Evolutionary conservation across 2,329 filamentous ascomycete genomes (phyloP).

Genomic region (Apiospora saccharicola): DNA sequence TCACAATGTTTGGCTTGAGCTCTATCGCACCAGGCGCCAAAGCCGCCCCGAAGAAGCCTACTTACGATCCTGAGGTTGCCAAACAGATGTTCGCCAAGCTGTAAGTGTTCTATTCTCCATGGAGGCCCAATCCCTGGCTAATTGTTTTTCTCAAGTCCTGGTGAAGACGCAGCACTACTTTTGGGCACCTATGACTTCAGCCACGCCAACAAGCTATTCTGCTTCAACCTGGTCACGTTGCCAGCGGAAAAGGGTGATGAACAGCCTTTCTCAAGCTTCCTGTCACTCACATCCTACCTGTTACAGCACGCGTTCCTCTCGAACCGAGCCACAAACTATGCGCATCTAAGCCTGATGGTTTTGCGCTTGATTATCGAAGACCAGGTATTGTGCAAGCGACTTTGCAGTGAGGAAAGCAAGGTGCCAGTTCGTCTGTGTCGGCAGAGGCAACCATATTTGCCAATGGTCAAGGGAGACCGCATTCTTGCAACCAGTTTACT

Average conservation of each 20-base stretch:
- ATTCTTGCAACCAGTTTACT: conserved; percentile 79
- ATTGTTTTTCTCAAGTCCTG: conserved; percentile 63
- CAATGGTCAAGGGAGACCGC: conserved; percentile 74
- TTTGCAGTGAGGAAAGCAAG: conserved; percentile 82
- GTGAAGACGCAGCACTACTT: conserved; percentile 78
- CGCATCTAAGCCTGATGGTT: conserved; percentile 84
- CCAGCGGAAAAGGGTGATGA: conserved; percentile 70
- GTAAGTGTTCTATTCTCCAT: conserved; percentile 56
- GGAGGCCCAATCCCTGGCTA: conserved; percentile 33
- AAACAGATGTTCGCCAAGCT: conserved; percentile 82
- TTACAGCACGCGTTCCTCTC: conserved; percentile 93
- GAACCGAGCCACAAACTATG: conserved; percentile 78
- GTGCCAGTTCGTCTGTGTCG: conserved; percentile 82
- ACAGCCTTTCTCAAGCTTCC: conserved; percentile 79
- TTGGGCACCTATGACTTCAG: conserved; percentile 92
- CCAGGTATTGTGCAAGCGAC: conserved; percentile 77
- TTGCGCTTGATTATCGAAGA: conserved; percentile 90
- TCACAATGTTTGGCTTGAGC: conserved; percentile 86
- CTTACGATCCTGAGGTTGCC: conserved; percentile 78
- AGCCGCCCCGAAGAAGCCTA: conserved; percentile 60
- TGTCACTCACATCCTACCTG: conserved; percentile 91
- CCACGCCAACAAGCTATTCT: conserved; percentile 95
- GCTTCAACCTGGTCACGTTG: conserved; percentile 78
- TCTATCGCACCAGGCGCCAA: conserved; percentile 74
- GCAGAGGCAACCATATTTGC: conserved; percentile 86